Base-by-base conservation (phyloP, 495 filamentous ascomycete genomes). In the Rostrohypoxylon terebratum region DNA sequence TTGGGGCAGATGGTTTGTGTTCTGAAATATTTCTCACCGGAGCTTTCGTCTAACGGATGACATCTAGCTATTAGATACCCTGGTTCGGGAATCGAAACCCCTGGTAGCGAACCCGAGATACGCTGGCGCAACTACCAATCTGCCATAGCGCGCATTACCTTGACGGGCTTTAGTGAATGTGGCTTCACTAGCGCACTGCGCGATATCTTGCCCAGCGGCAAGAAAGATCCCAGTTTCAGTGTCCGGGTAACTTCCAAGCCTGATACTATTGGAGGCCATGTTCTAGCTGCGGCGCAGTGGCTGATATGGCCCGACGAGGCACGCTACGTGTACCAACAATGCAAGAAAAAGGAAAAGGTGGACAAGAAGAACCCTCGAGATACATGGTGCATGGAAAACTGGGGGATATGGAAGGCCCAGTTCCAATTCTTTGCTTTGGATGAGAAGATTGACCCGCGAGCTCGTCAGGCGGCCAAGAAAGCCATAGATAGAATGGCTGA, bases 61-160 rank as follows among this genome's bases (percentile, higher is more conserved):
- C 18, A 14, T 60, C 23, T 18, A 70, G 67, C 67, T 45, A 64
- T 70, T 3, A 59, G 54, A 40, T 34, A 70, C 25, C 44, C 59
- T 8, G 60, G 53, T n/a, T 70, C 67, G 1, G 67, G 44, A 21
- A 18, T 70, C 16, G 67, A 70, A 31, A 54, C 33, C 13, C 44
- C 67, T 10, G 67, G 60, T n/a, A 70, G 60, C 23, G 67, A 70
- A 44, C 13, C 44, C 9, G 67, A 70, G 45, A 13, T 25, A 42
- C 67, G 67, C 7, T 70, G 67, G 67, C 67, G 67, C 18, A 70
- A 70, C 42, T 70, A 70, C 31, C 67, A 70, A 14, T 70, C 67
- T 36, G 6, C 53, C 36, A 59, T 70, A 16, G 67, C 67, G 34
- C 67, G 61, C 44, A 70, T 70, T 23, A 44, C 61, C 28, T 14